These are phyloP conservation scores for Colletotrichum sp. DNA, from an alignment of 2,329 filamentous ascomycete species.

Conservation along the genomic window DNA sequence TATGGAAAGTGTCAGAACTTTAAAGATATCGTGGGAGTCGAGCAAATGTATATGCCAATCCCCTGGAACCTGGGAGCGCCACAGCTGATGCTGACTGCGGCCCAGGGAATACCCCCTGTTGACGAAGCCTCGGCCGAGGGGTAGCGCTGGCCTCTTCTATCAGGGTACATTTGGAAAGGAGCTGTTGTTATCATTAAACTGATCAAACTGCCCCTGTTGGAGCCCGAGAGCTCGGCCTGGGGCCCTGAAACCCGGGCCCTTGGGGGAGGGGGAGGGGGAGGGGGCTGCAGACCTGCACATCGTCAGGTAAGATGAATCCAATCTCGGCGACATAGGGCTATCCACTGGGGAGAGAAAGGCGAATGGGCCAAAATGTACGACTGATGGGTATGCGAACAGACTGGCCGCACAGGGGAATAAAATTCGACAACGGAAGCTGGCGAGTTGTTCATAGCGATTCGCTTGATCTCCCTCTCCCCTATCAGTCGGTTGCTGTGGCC, in stretches of 20 bases:
- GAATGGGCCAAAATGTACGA: neutral
- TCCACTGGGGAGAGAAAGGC: neutral
- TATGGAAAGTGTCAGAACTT: slow-evolving; percentile 9
- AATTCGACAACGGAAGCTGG: neutral
- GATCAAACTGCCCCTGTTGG: neutral
- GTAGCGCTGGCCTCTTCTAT: neutral
- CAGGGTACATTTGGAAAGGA: neutral
- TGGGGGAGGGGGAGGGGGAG: neutral
- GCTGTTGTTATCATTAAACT: neutral
- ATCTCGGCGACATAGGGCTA: neutral
- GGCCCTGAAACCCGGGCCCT: neutral
- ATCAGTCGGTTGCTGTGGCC: neutral
- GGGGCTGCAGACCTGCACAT: neutral
- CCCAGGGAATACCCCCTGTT: neutral
- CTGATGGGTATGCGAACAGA: neutral
- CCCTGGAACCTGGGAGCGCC: neutral
- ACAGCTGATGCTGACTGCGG: neutral
- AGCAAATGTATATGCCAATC: neutral
- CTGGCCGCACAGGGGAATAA: neutral
- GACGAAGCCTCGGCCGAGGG: neutral
- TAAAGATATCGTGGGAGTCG: slow-evolving; percentile 3
- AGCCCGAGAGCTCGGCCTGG: slow-evolving; percentile 1
- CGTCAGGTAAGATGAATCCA: neutral
- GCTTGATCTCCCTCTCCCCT: neutral
- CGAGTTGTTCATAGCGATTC: neutral